Percentiles rank a stretch among this genome's conserved stretches.
phyloP scores from a whole-genome alignment of 78 protist genomes.

The Dictyostelium purpureum region DNA sequence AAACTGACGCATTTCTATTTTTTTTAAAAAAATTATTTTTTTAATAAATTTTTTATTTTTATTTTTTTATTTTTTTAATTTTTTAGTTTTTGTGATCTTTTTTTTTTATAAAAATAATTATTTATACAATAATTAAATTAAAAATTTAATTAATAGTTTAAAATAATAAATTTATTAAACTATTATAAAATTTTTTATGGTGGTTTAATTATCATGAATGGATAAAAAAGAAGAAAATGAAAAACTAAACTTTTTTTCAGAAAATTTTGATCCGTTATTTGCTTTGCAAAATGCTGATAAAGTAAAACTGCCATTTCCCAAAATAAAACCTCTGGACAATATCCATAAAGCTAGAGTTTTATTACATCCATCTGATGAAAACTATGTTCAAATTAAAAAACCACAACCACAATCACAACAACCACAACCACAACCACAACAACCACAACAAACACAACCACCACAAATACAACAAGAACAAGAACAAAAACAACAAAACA shows the following conservation, averaged over 20 bases:
- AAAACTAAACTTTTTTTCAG: background rate
- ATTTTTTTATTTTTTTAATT: too few relatives aligned
- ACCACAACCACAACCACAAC: background rate
- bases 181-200: too few relatives aligned
- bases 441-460: background rate
- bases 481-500: background rate
- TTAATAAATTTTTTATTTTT: too few relatives aligned
- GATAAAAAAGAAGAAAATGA: background rate
- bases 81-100: too few relatives aligned
- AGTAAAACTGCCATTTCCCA: slow-evolving; percentile 45
- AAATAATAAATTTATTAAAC: too few relatives aligned
- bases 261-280: slow-evolving; percentile 14
- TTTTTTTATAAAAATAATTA: too few relatives aligned
- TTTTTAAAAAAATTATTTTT: too few relatives aligned
- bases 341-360: slow-evolving; percentile 44
- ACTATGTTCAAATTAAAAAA: slow-evolving; percentile 16
- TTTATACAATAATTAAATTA: too few relatives aligned
- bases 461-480: background rate
- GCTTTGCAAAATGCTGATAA: slow-evolving; percentile 21
- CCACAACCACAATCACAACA: background rate
- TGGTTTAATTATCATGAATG: background rate
- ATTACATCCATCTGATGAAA: slow-evolving; percentile 60
- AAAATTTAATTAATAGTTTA: too few relatives aligned
- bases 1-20: too few relatives aligned
- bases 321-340: slow-evolving; percentile 56